Percentiles rank a stretch among this genome's conserved stretches.
phyloP scores from a whole-genome alignment of 1,284 basidiomycete species.

The Amylostereum areolatum region DNA sequence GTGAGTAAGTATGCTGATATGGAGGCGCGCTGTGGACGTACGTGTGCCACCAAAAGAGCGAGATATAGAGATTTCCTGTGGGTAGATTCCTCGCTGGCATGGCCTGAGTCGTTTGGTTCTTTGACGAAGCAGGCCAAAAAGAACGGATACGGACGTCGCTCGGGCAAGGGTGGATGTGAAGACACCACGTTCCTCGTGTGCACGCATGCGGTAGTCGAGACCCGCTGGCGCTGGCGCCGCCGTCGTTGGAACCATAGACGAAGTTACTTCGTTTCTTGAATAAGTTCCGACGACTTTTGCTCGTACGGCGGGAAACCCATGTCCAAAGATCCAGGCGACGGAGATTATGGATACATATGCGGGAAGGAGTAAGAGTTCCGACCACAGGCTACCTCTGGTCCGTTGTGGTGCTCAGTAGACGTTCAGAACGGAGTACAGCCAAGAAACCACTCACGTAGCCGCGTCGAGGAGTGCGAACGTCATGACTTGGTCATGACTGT shows the following conservation, averaged over 20 bases:
- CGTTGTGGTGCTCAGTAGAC: too few relatives aligned
- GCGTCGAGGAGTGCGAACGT: too few relatives aligned
- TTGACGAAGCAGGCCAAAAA: conserved; percentile 14
- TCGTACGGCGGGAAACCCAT: background rate
- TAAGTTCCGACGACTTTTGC: background rate
- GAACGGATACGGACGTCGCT: conserved; percentile 12
- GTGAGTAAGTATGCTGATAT: background rate
- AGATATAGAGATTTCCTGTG: conserved; percentile 6
- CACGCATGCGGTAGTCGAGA: conserved; percentile 4
- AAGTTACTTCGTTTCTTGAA: background rate
- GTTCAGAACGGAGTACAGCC: too few relatives aligned
- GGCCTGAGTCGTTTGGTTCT: background rate
- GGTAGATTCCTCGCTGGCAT: conserved; percentile 7
- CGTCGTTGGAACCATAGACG: background rate
- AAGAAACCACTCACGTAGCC: too few relatives aligned
- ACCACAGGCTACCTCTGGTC: conserved; percentile 4
- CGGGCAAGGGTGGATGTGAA: conserved; percentile 19
- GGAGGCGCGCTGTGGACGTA: conserved; percentile 8
- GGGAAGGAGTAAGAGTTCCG: conserved; percentile 9
- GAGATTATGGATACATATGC: conserved; percentile 9
- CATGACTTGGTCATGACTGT: too few relatives aligned
- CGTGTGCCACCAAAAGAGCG: conserved; percentile 14
- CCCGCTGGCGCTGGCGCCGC: conserved; percentile 1
- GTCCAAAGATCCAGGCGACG: background rate
- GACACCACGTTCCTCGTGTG: conserved; percentile 17